Percentiles rank a stretch among this genome's conserved stretches.
Conservation (phyloP, 2,329 filamentous ascomycete genomes). For the Fusarium nodosum region DNA sequence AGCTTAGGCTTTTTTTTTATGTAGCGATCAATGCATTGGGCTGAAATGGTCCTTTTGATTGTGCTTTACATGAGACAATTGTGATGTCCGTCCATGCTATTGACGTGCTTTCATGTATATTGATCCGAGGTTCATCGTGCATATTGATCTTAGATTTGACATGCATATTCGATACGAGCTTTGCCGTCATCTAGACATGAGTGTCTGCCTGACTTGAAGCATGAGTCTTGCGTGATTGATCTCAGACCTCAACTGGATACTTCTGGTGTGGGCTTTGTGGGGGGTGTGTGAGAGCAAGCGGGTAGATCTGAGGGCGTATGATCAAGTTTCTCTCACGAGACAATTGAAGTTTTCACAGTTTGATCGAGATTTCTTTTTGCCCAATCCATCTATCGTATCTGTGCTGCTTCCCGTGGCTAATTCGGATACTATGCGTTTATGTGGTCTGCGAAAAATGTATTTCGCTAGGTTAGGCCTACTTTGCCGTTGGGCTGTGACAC, state of each 20-base stretch:
- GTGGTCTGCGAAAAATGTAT: not conserved
- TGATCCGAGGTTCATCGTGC: not conserved
- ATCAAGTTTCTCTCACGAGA: not conserved
- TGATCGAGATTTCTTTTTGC: not conserved
- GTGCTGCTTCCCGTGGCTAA: not conserved
- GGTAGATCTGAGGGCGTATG: not conserved
- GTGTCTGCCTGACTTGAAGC: not conserved
- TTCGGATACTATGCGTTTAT: not conserved
- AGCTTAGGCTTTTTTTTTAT: not conserved
- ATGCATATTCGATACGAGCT: not conserved
- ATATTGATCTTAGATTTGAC: not conserved
- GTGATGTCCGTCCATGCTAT: not conserved
- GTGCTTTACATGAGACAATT: not conserved
- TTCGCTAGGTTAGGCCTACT: too few relatives aligned
- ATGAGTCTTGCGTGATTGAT: not conserved
- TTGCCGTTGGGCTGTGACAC: not conserved
- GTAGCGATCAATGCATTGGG: constrained; percentile 17
- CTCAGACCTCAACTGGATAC: not conserved
- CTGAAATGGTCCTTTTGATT: constrained; percentile 1
- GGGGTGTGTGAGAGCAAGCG: not conserved
- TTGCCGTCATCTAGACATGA: not conserved
- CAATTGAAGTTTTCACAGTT: not conserved
- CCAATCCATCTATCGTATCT: not conserved
- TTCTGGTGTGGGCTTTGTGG: constrained; percentile 3
- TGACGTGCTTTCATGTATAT: not conserved